Percentiles rank a stretch among this genome's conserved stretches.
phyloP scores from a whole-genome alignment of 1,284 basidiomycete genomes.

The Pseudozyma sp. region DNA sequence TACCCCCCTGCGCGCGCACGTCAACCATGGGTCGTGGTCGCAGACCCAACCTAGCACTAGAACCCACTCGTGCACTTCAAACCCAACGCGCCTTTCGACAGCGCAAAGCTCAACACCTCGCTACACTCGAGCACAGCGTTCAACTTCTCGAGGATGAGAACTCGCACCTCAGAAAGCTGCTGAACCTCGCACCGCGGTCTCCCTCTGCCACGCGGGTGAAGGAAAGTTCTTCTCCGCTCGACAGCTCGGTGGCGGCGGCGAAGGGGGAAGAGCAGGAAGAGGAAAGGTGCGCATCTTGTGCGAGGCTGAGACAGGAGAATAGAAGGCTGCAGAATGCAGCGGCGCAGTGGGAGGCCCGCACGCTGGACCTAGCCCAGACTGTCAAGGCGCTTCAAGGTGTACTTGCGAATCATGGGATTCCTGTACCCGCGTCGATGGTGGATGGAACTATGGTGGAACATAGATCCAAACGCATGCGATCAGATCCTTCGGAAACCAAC shows the following conservation, averaged over 20 bases:
- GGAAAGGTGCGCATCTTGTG: conserved; percentile 19
- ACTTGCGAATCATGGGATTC: conserved; percentile 19
- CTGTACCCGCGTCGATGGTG: conserved; percentile 6
- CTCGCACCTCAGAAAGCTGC: conserved; percentile 18
- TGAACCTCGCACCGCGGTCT: conserved; percentile 5
- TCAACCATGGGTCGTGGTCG: conserved; percentile 47
- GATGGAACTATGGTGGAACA: background rate
- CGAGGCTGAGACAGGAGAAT: conserved; percentile 16
- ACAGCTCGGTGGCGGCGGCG: background rate
- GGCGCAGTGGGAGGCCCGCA: conserved; percentile 18
- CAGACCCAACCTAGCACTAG: conserved; percentile 47
- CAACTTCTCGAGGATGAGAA: conserved; percentile 37
- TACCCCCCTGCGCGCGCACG: too few relatives aligned
- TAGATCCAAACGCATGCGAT: background rate
- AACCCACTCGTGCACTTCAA: conserved; percentile 51
- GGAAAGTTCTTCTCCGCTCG: too few relatives aligned
- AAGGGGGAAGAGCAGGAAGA: background rate
- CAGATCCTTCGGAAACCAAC: background rate
- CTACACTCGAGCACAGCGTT: conserved; percentile 34
- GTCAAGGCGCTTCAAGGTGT: conserved; percentile 24
- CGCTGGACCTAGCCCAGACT: conserved; percentile 18
- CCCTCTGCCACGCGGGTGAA: too few relatives aligned
- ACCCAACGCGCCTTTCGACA: conserved; percentile 55
- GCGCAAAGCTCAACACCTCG: conserved; percentile 52
- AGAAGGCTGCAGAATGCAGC: conserved; percentile 27